Percentiles rank a stretch among this genome's conserved stretches.
phyloP scores from a whole-genome alignment of 169 alveolate species.

The Plasmodium malariae region DNA sequence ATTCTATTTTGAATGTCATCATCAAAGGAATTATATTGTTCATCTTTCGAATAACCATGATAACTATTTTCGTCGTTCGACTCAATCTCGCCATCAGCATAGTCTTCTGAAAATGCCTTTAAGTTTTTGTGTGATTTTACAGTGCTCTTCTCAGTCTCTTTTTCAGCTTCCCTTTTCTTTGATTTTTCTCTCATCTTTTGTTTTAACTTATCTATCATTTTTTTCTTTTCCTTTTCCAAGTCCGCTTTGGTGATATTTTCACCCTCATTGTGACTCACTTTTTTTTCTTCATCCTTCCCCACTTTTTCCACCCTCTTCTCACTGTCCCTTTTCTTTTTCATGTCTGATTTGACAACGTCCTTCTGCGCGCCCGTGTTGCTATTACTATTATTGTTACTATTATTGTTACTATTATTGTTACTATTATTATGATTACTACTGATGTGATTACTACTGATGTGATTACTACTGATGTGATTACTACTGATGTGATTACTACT shows the following conservation, averaged over 20 bases:
- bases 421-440: too few species aligned
- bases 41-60: slow-evolving; percentile 20
- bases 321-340: too few species aligned
- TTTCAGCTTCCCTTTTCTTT: not conserved
- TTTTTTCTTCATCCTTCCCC: not conserved
- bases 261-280: not conserved
- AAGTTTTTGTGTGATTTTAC: not conserved
- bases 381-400: too few species aligned
- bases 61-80: slow-evolving; percentile 34
- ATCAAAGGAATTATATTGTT: slow-evolving; percentile 28
- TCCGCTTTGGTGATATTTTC: not conserved
- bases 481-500: not conserved
- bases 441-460: too few species aligned
- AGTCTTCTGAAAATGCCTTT: not conserved
- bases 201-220: slow-evolving; percentile 19
- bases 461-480: too few species aligned
- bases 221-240: slow-evolving; percentile 14
- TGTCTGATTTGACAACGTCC: too few species aligned
- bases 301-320: too few species aligned
- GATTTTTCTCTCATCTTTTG: slow-evolving; percentile 17
- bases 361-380: too few species aligned
- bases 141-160: not conserved
- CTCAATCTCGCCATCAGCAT: slow-evolving; percentile 7
- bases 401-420: too few species aligned
- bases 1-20: slow-evolving; percentile 73